Evolutionary conservation across 148 eudicot genomes (phyloP).

Genomic region (Linanthus parryae): DNA sequence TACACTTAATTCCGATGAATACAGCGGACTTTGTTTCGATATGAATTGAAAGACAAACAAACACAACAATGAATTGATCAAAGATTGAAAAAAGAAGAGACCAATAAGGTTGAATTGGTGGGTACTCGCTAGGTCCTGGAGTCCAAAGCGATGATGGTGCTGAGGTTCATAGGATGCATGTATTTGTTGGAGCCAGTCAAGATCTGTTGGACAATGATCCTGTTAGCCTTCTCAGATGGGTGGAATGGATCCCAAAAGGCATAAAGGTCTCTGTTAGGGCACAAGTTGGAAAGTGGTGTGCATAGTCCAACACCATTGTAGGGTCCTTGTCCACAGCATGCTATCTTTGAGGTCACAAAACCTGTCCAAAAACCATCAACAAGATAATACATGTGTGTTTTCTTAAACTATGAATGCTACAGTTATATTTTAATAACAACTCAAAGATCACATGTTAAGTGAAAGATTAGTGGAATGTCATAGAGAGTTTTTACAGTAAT

Average conservation of each 20-base stretch:
- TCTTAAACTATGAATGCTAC: too few species aligned
- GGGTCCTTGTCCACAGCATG: slow-evolving; percentile 42
- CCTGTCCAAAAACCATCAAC: slow-evolving; percentile 12
- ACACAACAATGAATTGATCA: too few species aligned
- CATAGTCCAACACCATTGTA: slow-evolving; percentile 37
- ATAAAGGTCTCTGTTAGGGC: slow-evolving; percentile 28
- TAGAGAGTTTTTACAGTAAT: neutral
- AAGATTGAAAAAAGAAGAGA: too few species aligned
- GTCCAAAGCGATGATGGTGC: slow-evolving; percentile 31
- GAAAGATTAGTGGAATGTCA: too few species aligned
- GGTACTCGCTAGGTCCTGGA: slow-evolving; percentile 15
- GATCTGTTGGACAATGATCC: slow-evolving; percentile 22
- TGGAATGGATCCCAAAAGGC: slow-evolving; percentile 40
- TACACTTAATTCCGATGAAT: too few species aligned
- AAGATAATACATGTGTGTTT: too few species aligned
- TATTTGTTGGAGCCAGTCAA: slow-evolving; percentile 16
- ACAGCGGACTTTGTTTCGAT: too few species aligned
- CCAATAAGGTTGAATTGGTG: too few species aligned
- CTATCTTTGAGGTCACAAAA: slow-evolving; percentile 27
- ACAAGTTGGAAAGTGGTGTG: slow-evolving; percentile 28
- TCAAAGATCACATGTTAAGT: neutral
- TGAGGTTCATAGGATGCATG: slow-evolving; percentile 38
- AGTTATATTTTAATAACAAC: too few species aligned
- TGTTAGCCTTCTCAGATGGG: slow-evolving; percentile 32
- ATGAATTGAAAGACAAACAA: too few species aligned